Conservation (phyloP, 2,329 filamentous ascomycete species). For the Cercospora nicotianae region DNA sequence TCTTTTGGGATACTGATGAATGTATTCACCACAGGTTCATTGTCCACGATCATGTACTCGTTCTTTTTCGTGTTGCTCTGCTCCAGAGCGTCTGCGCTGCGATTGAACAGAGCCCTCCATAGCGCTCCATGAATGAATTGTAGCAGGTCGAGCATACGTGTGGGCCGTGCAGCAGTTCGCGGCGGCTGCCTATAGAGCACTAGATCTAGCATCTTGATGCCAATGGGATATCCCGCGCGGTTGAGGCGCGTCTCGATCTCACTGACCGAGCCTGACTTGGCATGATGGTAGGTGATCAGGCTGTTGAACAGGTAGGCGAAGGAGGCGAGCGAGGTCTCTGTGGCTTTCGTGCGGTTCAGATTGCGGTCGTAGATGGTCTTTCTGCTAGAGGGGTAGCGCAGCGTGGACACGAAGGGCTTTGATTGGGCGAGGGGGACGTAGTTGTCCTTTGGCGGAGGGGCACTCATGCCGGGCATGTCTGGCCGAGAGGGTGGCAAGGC, state of each 20-base stretch:
- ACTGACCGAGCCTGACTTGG: constrained; percentile 84
- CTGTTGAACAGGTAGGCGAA: constrained; percentile 96
- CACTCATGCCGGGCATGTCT: constrained; percentile 24
- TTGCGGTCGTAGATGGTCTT: constrained; percentile 98
- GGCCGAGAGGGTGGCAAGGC: neutral
- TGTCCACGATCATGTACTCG: constrained; percentile 99
- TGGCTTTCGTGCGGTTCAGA: constrained; percentile 82
- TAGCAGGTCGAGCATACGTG: constrained; percentile 84
- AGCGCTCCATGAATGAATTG: constrained; percentile 93
- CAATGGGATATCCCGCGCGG: constrained; percentile 76
- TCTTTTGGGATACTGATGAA: constrained; percentile 92
- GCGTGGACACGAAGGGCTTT: constrained; percentile 51
- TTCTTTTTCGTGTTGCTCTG: constrained; percentile 81
- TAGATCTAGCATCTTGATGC: constrained; percentile 90
- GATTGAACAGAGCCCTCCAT: constrained; percentile 88
- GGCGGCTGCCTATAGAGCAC: constrained; percentile 79
- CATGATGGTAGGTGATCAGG: constrained; percentile 94
- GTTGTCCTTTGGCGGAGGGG: constrained; percentile 22
- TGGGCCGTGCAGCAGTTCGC: constrained; percentile 68
- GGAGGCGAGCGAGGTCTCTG: constrained; percentile 86
- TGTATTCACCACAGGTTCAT: constrained; percentile 92
- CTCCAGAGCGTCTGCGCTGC: constrained; percentile 89
- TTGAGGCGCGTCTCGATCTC: constrained; percentile 67
- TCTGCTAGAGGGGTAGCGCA: constrained; percentile 86
- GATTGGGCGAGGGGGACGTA: constrained; percentile 34